Evolutionary conservation across 768 basidiomycete species (phyloP), one percentile per base, ranked within the genome.

Genomic region (Boletus patriciae): DNA sequence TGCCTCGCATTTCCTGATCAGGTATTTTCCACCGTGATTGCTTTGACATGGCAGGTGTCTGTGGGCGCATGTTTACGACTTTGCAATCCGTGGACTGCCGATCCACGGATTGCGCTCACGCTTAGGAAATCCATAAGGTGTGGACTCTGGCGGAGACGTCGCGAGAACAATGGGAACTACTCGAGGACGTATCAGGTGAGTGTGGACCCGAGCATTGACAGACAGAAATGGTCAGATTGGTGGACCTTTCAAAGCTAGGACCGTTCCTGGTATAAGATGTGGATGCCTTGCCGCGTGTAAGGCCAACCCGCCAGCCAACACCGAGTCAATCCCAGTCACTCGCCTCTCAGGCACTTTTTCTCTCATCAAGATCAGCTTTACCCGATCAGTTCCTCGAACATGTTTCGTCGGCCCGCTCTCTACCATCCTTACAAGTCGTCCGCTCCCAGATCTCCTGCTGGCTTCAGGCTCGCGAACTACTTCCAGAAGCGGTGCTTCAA

Each of bases 381-480:
- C 29, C 16, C 27, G 37, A 49, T 27, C 31, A 11, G 40, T 21
- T 53, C 45, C 34, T 29, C 16, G 44, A 55, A 46, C 36, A 67
- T 73, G 71, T 67, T 62, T 33, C 48, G 50, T 15, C 60, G 58
- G 11, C 59, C 56, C 23, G 33, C 40, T 5, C 23, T 31, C 18
- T 49, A 63, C 38, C 54, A 64, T 31, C 66, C 65, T 15, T 58
- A 58, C 45, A 68, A 58, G 33, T 31, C 25, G 8, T 18, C 62
- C 40, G n/a, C 37, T 11, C 58, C 51, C 21, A 29, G 33, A 18
- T 37, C 64, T n/a, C 62, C 70, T 69, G 63, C 72, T 60, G 68
- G 70, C 13, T 25, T 65, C 67, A 70, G 68, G 65, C 36, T 66
- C 31, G 34, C 41, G 15, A 55, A 66, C 44, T 58, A 54, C 18